Conservation (phyloP, 192 early-diverging fungal genomes). For the Gaertneriomyces semiglobifer region DNA sequence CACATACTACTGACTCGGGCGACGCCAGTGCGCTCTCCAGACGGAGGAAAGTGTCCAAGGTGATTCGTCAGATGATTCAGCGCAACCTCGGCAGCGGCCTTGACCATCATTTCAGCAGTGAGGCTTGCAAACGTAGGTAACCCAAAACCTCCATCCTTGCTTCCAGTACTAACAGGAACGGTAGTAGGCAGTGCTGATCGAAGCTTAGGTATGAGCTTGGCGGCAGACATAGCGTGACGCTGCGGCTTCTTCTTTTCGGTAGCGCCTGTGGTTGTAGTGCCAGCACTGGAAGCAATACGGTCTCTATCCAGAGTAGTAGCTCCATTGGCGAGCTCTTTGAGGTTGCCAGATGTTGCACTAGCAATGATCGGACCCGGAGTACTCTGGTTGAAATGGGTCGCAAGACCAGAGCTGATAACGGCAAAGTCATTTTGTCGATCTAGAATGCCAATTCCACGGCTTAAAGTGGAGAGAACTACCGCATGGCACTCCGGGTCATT, state of each 20-base stretch:
- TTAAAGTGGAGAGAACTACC: slow-evolving; percentile 65
- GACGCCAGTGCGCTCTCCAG: slow-evolving; percentile 58
- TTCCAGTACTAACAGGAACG: slow-evolving; percentile 31
- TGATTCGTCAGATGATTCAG: slow-evolving; percentile 69
- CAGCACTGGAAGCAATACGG: neutral
- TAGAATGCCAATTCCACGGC: slow-evolving; percentile 64
- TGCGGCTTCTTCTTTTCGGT: slow-evolving; percentile 21
- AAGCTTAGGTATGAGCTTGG: slow-evolving; percentile 33
- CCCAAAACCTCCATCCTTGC: slow-evolving; percentile 48
- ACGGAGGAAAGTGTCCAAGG: slow-evolving; percentile 68
- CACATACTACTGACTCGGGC: slow-evolving; percentile 59
- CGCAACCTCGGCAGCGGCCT: slow-evolving; percentile 69
- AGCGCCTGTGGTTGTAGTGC: neutral
- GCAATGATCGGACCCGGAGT: slow-evolving; percentile 2
- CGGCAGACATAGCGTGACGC: slow-evolving; percentile 17
- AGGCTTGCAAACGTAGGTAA: slow-evolving; percentile 52
- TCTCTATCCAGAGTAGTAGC: slow-evolving; percentile 1
- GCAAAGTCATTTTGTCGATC: slow-evolving; percentile 57
- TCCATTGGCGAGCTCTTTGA: slow-evolving; percentile 12
- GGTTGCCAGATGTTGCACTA: slow-evolving; percentile 17
- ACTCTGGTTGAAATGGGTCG: slow-evolving; percentile 4
- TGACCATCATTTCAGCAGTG: slow-evolving; percentile 55
- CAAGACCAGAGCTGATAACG: slow-evolving; percentile 19
- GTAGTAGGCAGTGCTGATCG: slow-evolving; percentile 3
- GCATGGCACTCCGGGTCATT: slow-evolving; percentile 66